These are phyloP conservation scores for Penicillium capsulatum DNA, from an alignment of 2,329 filamentous ascomycete genomes.

Conservation along the genomic window DNA sequence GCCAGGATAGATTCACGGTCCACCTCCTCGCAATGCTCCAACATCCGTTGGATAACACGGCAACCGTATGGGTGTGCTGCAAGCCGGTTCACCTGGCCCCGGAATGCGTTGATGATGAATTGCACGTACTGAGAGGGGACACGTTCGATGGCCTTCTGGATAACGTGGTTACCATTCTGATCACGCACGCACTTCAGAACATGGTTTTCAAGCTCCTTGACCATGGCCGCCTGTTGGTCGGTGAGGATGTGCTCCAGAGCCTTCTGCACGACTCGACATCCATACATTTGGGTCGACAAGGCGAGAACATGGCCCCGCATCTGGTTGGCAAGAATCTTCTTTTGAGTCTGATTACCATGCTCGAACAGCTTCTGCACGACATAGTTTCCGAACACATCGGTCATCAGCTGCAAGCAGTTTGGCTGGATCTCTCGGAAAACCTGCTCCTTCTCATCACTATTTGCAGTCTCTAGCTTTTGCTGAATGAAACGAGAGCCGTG, in stretches of 20 bases:
- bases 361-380: constrained; percentile 98
- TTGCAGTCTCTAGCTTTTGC: constrained; percentile 82
- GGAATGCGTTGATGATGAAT: constrained; percentile 79
- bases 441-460: constrained; percentile 90
- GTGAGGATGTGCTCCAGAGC: constrained; percentile 84
- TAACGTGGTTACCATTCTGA: constrained; percentile 91
- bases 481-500: constrained; percentile 95
- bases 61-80: constrained; percentile 82
- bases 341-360: constrained; percentile 89
- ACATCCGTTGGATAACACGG: constrained; percentile 84
- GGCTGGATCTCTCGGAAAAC: constrained; percentile 82
- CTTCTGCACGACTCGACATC: constrained; percentile 94
- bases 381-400: constrained; percentile 95
- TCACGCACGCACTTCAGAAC: constrained; percentile 76
- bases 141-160: constrained; percentile 86
- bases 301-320: constrained; percentile 82
- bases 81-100: constrained; percentile 67
- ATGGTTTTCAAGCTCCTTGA: constrained; percentile 74
- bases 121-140: constrained; percentile 73
- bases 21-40: constrained; percentile 72
- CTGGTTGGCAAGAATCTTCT: constrained; percentile 75
- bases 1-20: constrained; percentile 69
- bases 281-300: constrained; percentile 84
- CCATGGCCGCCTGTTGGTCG: constrained; percentile 82
- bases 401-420: constrained; percentile 85